Percentiles rank a stretch among this genome's conserved stretches.
Evolutionary conservation across 169 alveolate genomes (phyloP).

Genomic region (Perkinsus olseni): DNA sequence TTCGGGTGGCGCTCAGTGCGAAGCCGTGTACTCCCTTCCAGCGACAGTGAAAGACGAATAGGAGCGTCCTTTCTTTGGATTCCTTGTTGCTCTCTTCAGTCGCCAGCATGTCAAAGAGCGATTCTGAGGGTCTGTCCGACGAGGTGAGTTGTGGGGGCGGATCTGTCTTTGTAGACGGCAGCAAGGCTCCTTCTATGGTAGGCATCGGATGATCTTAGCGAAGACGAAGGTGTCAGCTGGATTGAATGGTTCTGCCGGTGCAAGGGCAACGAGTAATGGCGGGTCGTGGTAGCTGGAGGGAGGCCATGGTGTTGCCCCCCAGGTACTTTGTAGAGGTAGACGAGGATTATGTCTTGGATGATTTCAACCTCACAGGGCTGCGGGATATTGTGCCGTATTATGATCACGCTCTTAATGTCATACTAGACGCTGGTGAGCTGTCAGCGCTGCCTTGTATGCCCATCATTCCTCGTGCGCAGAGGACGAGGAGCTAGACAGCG

Average conservation of each 20-base stretch:
- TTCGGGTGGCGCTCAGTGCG: too few species aligned
- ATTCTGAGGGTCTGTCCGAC: background rate
- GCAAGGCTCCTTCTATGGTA: background rate
- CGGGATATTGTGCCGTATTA: slow-evolving; percentile 33
- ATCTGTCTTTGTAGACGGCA: background rate
- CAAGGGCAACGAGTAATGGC: slow-evolving; percentile 55
- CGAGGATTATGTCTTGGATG: slow-evolving; percentile 52
- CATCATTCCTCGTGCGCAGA: slow-evolving; percentile 24
- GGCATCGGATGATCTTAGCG: background rate
- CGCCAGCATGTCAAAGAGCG: background rate
- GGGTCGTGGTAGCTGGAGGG: background rate
- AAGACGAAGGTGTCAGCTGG: slow-evolving; percentile 49
- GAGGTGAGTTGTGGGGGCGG: background rate
- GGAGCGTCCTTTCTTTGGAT: too few species aligned
- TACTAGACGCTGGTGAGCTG: slow-evolving; percentile 19
- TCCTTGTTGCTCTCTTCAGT: background rate
- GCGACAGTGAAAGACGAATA: too few species aligned
- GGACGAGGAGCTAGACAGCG: slow-evolving; percentile 10
- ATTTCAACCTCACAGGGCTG: slow-evolving; percentile 53
- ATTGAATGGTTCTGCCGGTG: slow-evolving; percentile 65
- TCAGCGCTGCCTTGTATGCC: background rate
- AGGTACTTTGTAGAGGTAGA: slow-evolving; percentile 54
- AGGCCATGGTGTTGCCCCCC: background rate
- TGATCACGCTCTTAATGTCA: slow-evolving; percentile 32
- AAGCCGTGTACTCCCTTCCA: too few species aligned